Base-by-base conservation (phyloP, 2,329 filamentous ascomycete genomes). In the Cercospora sp. region DNA sequence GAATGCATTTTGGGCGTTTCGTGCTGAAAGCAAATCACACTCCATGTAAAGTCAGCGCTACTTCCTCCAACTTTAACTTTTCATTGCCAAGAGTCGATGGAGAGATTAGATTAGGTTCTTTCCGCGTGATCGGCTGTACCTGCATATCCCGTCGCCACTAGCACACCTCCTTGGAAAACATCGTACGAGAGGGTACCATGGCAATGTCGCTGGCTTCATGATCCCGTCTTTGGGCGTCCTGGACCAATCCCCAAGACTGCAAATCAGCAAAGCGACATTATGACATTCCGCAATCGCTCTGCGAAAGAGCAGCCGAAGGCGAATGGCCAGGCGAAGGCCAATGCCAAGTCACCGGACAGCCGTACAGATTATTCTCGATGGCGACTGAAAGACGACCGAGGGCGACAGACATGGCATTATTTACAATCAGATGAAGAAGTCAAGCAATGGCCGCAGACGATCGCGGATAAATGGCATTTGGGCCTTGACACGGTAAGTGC, bases 401-500 rank as follows among this genome's bases (percentile, higher is more conserved):
- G 95, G 60, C 86, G 91, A 65, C 93, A 97, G 75, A 97, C 92
- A 61, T 99, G 95, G 95, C 91, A 95, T 75, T 99, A 98, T 77
- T 83, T 99, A 3, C 81, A 86, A 70, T 87, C 87, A 9, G 90
- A 95, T 64, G 85, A 92, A 67, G 89, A 91, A 65, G 81, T 85
- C 7, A 83, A 91, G 73, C 82, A 87, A 66, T 97, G 94, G 94
- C 93, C 94, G 5, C 94, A 97, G 81, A 91, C 87, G 26, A 85
- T 84, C 65, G 92, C 93, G n/a, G 96, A 99, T 78, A 97, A 93
- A 79, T 96, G 93, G 79, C 92, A 89, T 75, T 79, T 99, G 18
- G 92, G 92, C 18, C 81, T 97, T 58, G 88, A 92, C 64, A 87
- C 90, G 70, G 94, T 97, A 83, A 67, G 79, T 23, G 58, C 12